Base-by-base conservation (phyloP, 2,329 filamentous ascomycete species). In the Hypoxylon sp. region DNA sequence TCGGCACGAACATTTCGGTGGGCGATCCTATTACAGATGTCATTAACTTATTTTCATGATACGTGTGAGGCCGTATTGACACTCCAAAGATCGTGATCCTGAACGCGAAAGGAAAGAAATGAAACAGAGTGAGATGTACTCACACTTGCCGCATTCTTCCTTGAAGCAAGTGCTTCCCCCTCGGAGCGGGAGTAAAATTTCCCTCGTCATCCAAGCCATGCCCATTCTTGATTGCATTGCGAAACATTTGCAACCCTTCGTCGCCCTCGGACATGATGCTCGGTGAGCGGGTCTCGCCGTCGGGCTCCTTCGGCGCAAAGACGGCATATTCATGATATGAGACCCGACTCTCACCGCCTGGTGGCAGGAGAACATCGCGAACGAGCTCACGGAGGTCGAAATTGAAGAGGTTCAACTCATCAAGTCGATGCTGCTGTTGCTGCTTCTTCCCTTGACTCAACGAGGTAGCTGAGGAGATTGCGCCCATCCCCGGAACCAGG, bases 321-420 rank as follows among this genome's bases (percentile, higher is more conserved):
- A 77, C 75, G 31, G 76, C 76, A 54, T 77, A 78, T 49, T 78
- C 76, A 55, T 78, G 76, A 44, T 78, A 78, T 5, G 76, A 76
- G 25, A 76, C 74, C 5, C 63, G 59, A 55, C 72, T 77, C 48
- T 77, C 73, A 11, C 71, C 71, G 20, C 70, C 62, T 1, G 66
- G 65, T 2, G 65, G 65, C 17, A 77, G 70, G 31, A 77, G 61
- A n/a, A 76, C 44, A 8, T 74, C 72, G 35, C 67, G 64, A 42
- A 71, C 75, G 6, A 77, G 69, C 40, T 77, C 75, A 46, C 70
- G 70, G 11, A 77, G 74, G 46, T 77, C 76, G 33, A 77, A 78
- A 51, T 73, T 75, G 71, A 78, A 78, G 8, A 78, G 66, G 46
- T 76, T 75, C 37, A 73, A 61, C 33, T 75, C 74, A 44, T 74